These are phyloP conservation scores for Nakaseomyces sp. DNA, from an alignment of 1,139 yeast genomes.

Conservation along the genomic window DNA sequence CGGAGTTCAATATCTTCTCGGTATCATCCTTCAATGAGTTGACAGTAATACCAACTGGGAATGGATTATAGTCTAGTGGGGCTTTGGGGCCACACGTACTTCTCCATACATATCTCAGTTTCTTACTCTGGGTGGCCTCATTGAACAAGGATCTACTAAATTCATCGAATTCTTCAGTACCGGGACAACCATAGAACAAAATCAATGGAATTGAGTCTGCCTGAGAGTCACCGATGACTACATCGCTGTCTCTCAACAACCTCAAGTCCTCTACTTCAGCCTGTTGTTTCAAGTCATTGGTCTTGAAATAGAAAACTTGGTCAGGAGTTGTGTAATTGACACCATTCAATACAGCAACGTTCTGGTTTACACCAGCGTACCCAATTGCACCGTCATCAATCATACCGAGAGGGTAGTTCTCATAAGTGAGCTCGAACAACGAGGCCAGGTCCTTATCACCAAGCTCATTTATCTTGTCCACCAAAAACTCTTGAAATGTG, in stretches of 20 bases:
- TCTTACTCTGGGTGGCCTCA: slow-evolving; percentile 50
- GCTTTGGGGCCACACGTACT: slow-evolving; percentile 39
- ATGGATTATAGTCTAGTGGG: not conserved
- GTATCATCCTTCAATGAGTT: not conserved
- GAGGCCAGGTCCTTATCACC: slow-evolving; percentile 9
- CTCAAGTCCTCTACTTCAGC: slow-evolving; percentile 14
- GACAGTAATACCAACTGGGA: slow-evolving; percentile 7
- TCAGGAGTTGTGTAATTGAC: slow-evolving; percentile 21
- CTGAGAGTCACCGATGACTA: slow-evolving; percentile 20
- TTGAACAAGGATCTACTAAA: slow-evolving; percentile 54
- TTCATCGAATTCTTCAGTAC: slow-evolving; percentile 41
- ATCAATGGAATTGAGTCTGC: slow-evolving; percentile 31
- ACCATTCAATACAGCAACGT: slow-evolving; percentile 23
- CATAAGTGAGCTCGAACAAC: slow-evolving; percentile 12
- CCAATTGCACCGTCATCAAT: slow-evolving; percentile 8
- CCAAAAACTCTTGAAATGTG: not conserved
- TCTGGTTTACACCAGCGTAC: slow-evolving; percentile 9
- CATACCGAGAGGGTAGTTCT: slow-evolving; percentile 21
- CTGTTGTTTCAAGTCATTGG: slow-evolving; percentile 24
- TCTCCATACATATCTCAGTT: slow-evolving; percentile 68
- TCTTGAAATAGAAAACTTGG: slow-evolving; percentile 28
- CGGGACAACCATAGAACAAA: slow-evolving; percentile 39
- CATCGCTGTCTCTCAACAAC: slow-evolving; percentile 13
- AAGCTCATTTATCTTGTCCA: slow-evolving; percentile 5
- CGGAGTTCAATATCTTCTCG: not conserved